Evolutionary conservation across 148 eudicot species (phyloP).

Genomic region (Heliamphora exappendiculata): DNA sequence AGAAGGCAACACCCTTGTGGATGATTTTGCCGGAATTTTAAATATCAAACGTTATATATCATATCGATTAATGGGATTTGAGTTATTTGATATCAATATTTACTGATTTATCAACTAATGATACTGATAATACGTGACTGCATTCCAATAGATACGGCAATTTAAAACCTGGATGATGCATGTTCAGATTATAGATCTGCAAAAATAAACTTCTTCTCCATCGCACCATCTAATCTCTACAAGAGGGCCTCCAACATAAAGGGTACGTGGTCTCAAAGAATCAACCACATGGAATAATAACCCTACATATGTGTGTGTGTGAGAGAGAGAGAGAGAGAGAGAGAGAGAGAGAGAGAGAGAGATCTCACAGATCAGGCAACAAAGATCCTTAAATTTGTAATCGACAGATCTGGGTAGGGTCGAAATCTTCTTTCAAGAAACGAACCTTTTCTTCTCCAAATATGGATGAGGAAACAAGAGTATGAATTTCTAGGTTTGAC

Average conservation of each 20-base stretch:
- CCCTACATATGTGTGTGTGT: no score
- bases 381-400: background rate
- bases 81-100: no score
- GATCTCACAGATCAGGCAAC: constrained; percentile 7
- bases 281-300: background rate
- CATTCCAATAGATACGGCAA: no score
- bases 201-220: background rate
- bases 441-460: background rate
- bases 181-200: background rate
- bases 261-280: background rate
- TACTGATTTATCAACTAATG: no score
- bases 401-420: background rate
- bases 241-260: background rate
- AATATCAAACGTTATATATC: no score
- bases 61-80: no score
- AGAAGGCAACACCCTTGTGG: no score
- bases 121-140: no score
- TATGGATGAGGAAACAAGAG: background rate
- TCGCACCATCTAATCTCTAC: no score
- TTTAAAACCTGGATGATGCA: background rate
- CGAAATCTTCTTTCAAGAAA: constrained; percentile 1
- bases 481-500: background rate
- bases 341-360: constrained; percentile 14
- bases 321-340: background rate
- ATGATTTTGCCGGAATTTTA: no score